Evolutionary conservation across 257 asterid genomes (phyloP), one percentile per base, ranked within the genome.

Genomic region (Plectranthus barbatus): DNA sequence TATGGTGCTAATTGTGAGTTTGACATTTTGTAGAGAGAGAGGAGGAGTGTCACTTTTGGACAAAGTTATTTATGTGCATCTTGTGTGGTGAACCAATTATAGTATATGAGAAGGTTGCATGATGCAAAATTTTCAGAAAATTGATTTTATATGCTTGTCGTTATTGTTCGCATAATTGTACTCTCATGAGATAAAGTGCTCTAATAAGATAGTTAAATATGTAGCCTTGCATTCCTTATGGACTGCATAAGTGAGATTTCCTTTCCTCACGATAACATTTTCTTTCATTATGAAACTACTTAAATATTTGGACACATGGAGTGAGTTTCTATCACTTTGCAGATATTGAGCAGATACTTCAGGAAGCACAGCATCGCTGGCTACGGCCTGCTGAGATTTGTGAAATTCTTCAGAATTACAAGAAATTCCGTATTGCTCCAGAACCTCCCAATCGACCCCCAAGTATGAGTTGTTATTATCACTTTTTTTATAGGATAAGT

Each of bases 321-420:
- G 58, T 61, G 56, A 40, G 54, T 69, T 58, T 49, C 14, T 66
- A 59, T 70, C 60, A 67, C 60, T 62, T 26, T 76, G 91, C 93
- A 89, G 96, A 89, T 84, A 86, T 89, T 73, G 81, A 84, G 64
- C 93, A 82, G 79, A 89, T 89, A 79, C 88, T 84, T 20, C 56
- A 59, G 72, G 95, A 89, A 81, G 95, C 96, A 46, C 91, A 84
- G 48, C 84, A 84, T 72, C 83, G 96, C 17, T 89, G 96, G 96
- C 78, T 89, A 49, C 86, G 95, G n/a, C 96, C 96, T 59, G 95
- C 95, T 69, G 96, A 89, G 81, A 86, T 89, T 62, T 86, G 95
- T 76, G 93, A 83, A 76, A 86, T 89, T 67, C 95, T 89, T 60
- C 77, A 24, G 54, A 86, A 86, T 75, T 77, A 84, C 83, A 75